phyloP scores from a whole-genome alignment of 169 alveolate genomes.

The Cryptosporidium baileyi region DNA sequence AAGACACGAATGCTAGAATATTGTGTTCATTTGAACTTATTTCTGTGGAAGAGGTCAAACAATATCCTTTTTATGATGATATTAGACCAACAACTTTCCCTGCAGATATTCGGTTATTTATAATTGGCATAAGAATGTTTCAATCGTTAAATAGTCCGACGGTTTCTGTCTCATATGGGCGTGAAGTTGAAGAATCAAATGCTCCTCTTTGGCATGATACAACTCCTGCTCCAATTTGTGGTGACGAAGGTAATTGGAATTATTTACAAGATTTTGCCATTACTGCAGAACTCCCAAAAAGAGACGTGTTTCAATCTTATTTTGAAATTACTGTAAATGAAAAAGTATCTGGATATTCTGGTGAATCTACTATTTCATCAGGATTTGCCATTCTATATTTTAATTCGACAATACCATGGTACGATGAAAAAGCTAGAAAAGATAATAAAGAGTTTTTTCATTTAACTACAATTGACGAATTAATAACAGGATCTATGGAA shows the following conservation, averaged over 20 bases:
- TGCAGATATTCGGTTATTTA: constrained; percentile 80
- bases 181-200: constrained; percentile 81
- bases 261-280: constrained; percentile 70
- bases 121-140: constrained; percentile 85
- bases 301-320: constrained; percentile 49
- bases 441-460: constrained; percentile 38
- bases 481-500: constrained; percentile 29
- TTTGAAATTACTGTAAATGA: constrained; percentile 54
- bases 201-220: constrained; percentile 81
- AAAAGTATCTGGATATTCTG: constrained; percentile 66
- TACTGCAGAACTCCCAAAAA: constrained; percentile 61
- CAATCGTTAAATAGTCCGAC: constrained; percentile 81
- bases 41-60: constrained; percentile 76
- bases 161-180: constrained; percentile 82
- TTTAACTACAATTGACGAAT: constrained; percentile 39
- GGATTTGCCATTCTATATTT: constrained; percentile 62
- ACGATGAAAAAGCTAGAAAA: constrained; percentile 42
- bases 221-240: constrained; percentile 75
- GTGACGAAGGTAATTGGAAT: constrained; percentile 76
- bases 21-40: constrained; percentile 86
- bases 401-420: constrained; percentile 59
- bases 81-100: constrained; percentile 85
- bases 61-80: constrained; percentile 86
- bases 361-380: constrained; percentile 40
- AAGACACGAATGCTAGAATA: constrained; percentile 81